phyloP scores from a whole-genome alignment of 2,329 filamentous ascomycete species.

The Pyricularia grisea region DNA sequence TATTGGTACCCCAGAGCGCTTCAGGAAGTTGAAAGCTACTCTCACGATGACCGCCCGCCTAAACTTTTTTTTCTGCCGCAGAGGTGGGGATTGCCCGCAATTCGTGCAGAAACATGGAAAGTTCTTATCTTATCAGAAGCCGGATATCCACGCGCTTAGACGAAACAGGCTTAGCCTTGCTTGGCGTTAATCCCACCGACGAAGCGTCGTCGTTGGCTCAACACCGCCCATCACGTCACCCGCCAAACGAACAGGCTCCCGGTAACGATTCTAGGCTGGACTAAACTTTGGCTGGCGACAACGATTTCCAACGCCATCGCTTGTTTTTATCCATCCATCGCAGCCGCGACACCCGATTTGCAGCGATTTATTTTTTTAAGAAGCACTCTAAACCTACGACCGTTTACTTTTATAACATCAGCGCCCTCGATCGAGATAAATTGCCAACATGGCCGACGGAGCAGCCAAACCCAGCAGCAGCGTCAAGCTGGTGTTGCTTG shows the following conservation, averaged over 20 bases:
- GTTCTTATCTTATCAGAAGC: not conserved
- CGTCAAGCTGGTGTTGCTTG: conserved; percentile 96
- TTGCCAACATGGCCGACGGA: conserved; percentile 54
- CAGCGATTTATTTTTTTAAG: not conserved
- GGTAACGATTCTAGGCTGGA: not conserved
- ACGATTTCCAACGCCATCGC: conserved; percentile 5
- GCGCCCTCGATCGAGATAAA: not conserved
- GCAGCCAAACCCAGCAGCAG: conserved; percentile 93
- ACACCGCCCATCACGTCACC: conserved; percentile 1
- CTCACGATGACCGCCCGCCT: not conserved
- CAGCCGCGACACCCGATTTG: not conserved
- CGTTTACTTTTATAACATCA: not conserved
- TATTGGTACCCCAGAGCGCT: not conserved
- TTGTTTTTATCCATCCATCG: not conserved
- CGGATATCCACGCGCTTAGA: not conserved
- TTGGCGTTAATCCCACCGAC: not conserved
- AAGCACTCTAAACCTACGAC: not conserved
- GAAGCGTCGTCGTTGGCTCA: not conserved
- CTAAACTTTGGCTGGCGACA: not conserved
- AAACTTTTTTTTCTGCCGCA: conserved; percentile 4
- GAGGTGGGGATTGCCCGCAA: not conserved
- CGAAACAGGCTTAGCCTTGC: not conserved
- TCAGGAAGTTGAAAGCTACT: not conserved
- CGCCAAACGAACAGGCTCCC: not conserved
- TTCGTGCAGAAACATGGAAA: not conserved